Base-by-base conservation (phyloP, 2,329 filamentous ascomycete species). In the Trichoderma sp. region DNA sequence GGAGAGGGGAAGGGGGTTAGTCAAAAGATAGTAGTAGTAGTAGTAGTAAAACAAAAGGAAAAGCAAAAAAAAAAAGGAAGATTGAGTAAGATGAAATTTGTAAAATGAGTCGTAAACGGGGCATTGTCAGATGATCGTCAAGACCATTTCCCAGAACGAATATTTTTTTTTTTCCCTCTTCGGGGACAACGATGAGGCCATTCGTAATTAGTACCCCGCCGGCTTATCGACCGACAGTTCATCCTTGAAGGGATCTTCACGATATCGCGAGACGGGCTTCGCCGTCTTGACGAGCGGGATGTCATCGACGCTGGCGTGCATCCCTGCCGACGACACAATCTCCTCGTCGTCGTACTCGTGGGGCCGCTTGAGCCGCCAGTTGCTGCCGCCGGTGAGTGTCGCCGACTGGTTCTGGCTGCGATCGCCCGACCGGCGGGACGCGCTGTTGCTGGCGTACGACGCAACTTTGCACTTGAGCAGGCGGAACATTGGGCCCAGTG, bases 281-380 rank as follows among this genome's bases (percentile, higher is more conserved):
- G 42, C 53, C 34, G 64, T 67, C 7, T 69, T 65, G 10, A 74
- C 71, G 7, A 74, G 72, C 9, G 73, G 73, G 7, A 74, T 74
- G 17, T 74, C 73, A 60, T 74, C 73, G 12, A 74, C 70, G 27
- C 73, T 74, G 2, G 70, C 70, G 4, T 69, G 72, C 67, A 72
- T 68, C 10, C 67, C 65, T 13, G 65, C 67, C 12, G 64, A 72
- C 15, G 70, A 74, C 9, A 37, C 53, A 27, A 70, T 42, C 56
- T 73, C 73, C 13, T 60, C 53, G 48, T 74, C 73, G 10, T 70
- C 71, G 19, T 70, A 59, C 22, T 70, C 69, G 54, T 68, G 59
- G 13, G 70, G 68, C 29, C 67, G 53, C 34, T 59, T 32, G 37
- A 22, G 6, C 17, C 32, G 57, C 67, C 63, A 60, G 42, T 29